phyloP scores from a whole-genome alignment of 768 basidiomycete species.

The Podaxis sp. region DNA sequence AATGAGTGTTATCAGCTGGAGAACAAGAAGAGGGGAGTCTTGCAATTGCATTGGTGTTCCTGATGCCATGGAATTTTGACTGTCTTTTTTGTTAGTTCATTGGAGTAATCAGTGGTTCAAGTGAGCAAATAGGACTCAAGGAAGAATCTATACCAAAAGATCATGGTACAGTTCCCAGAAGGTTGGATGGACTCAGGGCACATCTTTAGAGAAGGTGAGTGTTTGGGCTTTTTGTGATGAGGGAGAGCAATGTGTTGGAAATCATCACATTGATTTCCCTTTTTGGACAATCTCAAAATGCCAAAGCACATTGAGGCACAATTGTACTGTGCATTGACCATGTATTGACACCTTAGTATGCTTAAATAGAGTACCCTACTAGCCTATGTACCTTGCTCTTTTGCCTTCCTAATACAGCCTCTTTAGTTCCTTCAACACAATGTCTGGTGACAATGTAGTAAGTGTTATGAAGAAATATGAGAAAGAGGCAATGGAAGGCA shows the following conservation, averaged over 20 bases:
- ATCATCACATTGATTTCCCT: too few relatives aligned
- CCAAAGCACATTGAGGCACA: too few relatives aligned
- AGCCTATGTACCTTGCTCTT: too few relatives aligned
- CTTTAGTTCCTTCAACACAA: too few relatives aligned
- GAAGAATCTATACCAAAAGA: constrained; percentile 84
- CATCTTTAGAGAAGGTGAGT: constrained; percentile 82
- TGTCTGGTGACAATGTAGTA: constrained; percentile 41
- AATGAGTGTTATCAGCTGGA: constrained; percentile 75
- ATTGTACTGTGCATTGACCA: too few relatives aligned
- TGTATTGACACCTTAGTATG: too few relatives aligned
- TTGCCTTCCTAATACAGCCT: too few relatives aligned
- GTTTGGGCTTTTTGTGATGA: neutral
- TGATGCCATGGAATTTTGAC: neutral
- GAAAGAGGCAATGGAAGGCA: constrained; percentile 67
- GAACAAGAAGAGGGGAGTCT: constrained; percentile 44
- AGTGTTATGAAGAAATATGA: constrained; percentile 85
- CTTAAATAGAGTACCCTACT: too few relatives aligned
- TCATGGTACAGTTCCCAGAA: constrained; percentile 74
- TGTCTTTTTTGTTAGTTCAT: constrained; percentile 29
- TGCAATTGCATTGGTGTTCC: constrained; percentile 16
- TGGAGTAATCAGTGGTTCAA: constrained; percentile 69
- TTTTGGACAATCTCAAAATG: too few relatives aligned
- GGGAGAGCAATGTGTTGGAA: too few relatives aligned
- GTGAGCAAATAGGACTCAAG: constrained; percentile 81
- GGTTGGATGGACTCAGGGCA: constrained; percentile 87